Percentiles rank a stretch among this genome's conserved stretches.
Evolutionary conservation across 176 grass and related monocot genomes (phyloP).

Genomic region (Eleusine indica): DNA sequence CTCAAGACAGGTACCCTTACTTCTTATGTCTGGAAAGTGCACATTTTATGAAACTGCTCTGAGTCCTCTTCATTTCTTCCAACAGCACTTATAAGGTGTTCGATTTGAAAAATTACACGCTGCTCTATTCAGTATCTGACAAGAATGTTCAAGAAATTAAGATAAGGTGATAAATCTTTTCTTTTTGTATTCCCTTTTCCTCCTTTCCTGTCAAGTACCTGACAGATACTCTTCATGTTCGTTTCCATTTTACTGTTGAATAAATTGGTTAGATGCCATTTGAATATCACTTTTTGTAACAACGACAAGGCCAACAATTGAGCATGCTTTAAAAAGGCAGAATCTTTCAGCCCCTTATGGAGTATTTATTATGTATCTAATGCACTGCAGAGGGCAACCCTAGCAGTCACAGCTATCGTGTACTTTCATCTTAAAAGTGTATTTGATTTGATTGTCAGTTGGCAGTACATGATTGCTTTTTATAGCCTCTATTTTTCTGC

Average conservation of each 20-base stretch:
- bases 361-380: conserved; percentile 1
- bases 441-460: background rate
- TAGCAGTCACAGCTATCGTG: background rate
- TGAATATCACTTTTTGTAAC: background rate
- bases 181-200: conserved; percentile 1
- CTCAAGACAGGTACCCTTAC: conserved; percentile 80
- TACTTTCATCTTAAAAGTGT: background rate
- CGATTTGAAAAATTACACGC: conserved; percentile 94
- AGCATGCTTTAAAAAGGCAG: background rate
- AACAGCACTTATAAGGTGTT: conserved; percentile 98
- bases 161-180: conserved; percentile 61
- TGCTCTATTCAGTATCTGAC: conserved; percentile 83
- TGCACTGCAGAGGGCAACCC: background rate
- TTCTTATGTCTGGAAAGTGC: conserved; percentile 8
- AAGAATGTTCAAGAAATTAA: conserved; percentile 99
- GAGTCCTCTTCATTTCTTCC: conserved; percentile 31
- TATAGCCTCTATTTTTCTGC: conserved; percentile 28
- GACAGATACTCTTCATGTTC: background rate
- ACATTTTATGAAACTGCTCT: conserved; percentile 14
- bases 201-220: background rate
- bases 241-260: background rate
- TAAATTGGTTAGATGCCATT: background rate
- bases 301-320: background rate
- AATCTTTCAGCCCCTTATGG: background rate
- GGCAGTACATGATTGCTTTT: background rate